Percentiles rank a stretch among this genome's conserved stretches.
Conservation (phyloP, 2,329 filamentous ascomycete species). For the Fusarium sp. region DNA sequence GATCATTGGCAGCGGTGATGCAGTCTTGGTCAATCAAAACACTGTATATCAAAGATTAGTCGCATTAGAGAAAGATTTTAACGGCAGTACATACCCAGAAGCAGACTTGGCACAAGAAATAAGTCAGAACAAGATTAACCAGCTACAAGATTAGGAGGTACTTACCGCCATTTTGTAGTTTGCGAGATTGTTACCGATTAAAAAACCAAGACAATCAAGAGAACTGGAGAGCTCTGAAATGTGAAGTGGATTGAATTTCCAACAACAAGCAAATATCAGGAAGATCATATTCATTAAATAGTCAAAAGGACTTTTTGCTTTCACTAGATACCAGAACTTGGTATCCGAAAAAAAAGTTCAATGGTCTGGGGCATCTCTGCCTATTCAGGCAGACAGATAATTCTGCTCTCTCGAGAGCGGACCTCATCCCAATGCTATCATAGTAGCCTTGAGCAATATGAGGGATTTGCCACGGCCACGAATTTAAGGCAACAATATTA, state of each 20-base stretch:
- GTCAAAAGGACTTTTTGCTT: fast-evolving
- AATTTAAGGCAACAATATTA: neutral
- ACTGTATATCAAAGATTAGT: neutral
- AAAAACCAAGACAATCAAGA: neutral
- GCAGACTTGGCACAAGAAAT: neutral
- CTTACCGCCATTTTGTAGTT: slow-evolving; percentile 1
- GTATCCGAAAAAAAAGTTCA: fast-evolving
- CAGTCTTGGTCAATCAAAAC: slow-evolving; percentile 25
- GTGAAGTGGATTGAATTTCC: neutral
- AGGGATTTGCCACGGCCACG: neutral
- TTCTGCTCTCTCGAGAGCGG: neutral
- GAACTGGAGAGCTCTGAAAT: neutral
- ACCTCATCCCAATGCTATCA: neutral
- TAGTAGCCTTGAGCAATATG: neutral
- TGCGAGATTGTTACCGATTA: neutral
- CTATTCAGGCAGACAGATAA: slow-evolving; percentile 9
- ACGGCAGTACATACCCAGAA: neutral
- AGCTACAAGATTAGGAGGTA: fast-evolving
- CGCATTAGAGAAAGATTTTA: neutral
- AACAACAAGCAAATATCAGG: neutral
- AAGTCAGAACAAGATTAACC: fast-evolving
- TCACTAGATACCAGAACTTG: fast-evolving
- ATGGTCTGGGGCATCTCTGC: neutral
- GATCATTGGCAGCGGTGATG: slow-evolving; percentile 14
- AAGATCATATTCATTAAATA: neutral